Percentiles rank a stretch among this genome's conserved stretches.
Evolutionary conservation across 805 yeast genomes (phyloP).

Genomic region (Pichia californica): DNA sequence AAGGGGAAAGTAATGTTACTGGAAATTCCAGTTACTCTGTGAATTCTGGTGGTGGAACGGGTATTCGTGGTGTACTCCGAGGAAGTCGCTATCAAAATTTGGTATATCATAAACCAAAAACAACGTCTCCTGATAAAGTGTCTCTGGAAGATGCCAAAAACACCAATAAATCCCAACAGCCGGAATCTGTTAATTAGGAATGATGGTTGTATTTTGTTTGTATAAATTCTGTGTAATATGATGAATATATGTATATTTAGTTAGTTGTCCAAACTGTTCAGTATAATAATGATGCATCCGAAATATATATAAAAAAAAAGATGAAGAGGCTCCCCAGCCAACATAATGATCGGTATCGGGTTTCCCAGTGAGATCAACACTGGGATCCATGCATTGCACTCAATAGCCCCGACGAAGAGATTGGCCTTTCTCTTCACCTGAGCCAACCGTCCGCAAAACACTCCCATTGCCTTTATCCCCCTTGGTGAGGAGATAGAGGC

Average conservation of each 20-base stretch:
- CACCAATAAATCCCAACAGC: too few species aligned
- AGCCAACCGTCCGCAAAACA: slow-evolving; percentile 34
- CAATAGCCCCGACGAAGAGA: slow-evolving; percentile 24
- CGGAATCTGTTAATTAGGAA: too few species aligned
- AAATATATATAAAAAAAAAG: too few species aligned
- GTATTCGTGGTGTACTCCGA: background rate
- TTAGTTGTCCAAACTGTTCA: too few species aligned
- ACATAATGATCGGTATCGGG: slow-evolving; percentile 36
- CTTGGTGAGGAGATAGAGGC: slow-evolving; percentile 3
- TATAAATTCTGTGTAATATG: background rate
- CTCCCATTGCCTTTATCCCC: slow-evolving; percentile 26
- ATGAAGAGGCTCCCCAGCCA: slow-evolving; percentile 6
- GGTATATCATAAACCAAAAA: slow-evolving; percentile 1
- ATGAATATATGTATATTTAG: slow-evolving; percentile 1
- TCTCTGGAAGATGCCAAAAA: too few species aligned
- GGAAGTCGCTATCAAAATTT: slow-evolving; percentile 1
- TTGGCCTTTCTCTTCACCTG: slow-evolving; percentile 5
- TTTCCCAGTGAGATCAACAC: slow-evolving; percentile 18
- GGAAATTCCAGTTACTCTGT: too few species aligned
- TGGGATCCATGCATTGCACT: slow-evolving; percentile 35
- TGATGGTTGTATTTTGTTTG: too few species aligned
- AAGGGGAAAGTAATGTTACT: too few species aligned
- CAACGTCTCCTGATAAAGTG: too few species aligned
- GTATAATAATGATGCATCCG: too few species aligned
- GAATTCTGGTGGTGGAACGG: too few species aligned